These are phyloP conservation scores for Kluyveromyces lactis DNA, from an alignment of 805 yeast genomes.

Conservation along the genomic window DNA sequence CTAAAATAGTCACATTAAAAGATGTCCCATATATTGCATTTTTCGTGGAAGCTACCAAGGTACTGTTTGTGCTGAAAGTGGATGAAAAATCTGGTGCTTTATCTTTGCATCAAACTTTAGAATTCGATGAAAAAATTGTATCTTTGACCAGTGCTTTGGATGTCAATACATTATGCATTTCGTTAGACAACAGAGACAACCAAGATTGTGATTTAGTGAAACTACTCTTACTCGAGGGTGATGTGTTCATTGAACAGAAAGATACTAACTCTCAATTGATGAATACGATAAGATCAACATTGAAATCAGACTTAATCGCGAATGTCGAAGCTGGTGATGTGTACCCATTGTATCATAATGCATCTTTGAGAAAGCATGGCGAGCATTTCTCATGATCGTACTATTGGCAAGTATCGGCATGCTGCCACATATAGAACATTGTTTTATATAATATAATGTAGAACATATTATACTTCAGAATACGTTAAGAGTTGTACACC, in stretches of 20 bases:
- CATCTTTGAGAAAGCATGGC: conserved; percentile 51
- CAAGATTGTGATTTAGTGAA: conserved; percentile 12
- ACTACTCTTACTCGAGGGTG: conserved; percentile 16
- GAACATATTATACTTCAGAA: no score
- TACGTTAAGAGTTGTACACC: no score
- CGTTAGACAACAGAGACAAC: conserved; percentile 28
- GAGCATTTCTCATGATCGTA: conserved; percentile 32
- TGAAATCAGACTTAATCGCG: conserved; percentile 26
- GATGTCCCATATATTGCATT: conserved; percentile 32
- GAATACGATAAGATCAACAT: conserved; percentile 15
- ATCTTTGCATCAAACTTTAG: conserved; percentile 22
- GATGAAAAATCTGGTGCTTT: conserved; percentile 14
- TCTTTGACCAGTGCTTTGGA: conserved; percentile 25
- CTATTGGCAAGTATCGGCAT: no score
- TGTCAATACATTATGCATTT: conserved; percentile 28
- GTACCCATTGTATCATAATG: conserved; percentile 42
- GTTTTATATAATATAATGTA: background rate
- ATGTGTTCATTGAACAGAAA: conserved; percentile 18
- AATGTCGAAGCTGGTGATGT: conserved; percentile 32
- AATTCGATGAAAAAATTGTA: conserved; percentile 25
- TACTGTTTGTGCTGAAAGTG: conserved; percentile 29
- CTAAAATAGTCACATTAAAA: conserved; percentile 33
- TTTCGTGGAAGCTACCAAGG: conserved; percentile 44
- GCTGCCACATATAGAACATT: background rate
- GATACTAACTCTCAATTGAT: conserved; percentile 14